A percentile compares a stretch with the other conserved stretches of the same genome.
Evolutionary conservation across 1,284 basidiomycete species (phyloP).

Genomic region (Phellopilus nigrolimitatus): DNA sequence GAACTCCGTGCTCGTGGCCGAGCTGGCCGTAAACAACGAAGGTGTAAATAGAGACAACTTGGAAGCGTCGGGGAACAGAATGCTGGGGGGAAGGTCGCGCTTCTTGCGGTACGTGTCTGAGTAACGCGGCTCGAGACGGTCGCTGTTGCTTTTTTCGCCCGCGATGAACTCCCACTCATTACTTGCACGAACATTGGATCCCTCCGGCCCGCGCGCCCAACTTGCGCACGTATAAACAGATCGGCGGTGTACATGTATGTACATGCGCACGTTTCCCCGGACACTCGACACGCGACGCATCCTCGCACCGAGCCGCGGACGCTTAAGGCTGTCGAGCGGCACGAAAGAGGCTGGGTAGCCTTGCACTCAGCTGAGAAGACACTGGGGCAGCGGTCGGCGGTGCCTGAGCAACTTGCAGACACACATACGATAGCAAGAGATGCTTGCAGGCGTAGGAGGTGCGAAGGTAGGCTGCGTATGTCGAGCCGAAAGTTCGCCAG

Average conservation of each 20-base stretch:
- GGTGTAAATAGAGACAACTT: slow-evolving; percentile 26
- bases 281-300: slow-evolving; percentile 70
- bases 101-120: slow-evolving; percentile 68
- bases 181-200: slow-evolving; percentile 26
- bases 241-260: slow-evolving; percentile 79
- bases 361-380: slow-evolving; percentile 82
- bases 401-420: slow-evolving; percentile 65
- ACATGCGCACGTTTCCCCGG: slow-evolving; percentile 75
- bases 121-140: slow-evolving; percentile 44
- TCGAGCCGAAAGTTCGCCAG: slow-evolving; percentile 64
- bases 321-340: slow-evolving; percentile 24
- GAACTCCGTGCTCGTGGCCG: slow-evolving; percentile 27
- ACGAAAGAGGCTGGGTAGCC: slow-evolving; percentile 74
- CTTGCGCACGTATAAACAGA: slow-evolving; percentile 67
- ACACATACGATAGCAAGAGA: slow-evolving; percentile 78
- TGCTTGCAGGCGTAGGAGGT: slow-evolving; percentile 85
- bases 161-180: slow-evolving; percentile 71
- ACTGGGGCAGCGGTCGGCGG: slow-evolving; percentile 54
- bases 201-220: slow-evolving; percentile 52
- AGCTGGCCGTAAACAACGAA: slow-evolving; percentile 27
- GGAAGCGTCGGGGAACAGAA: slow-evolving; percentile 25
- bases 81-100: slow-evolving; percentile 56
- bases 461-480: slow-evolving; percentile 78
- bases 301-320: slow-evolving; percentile 65
- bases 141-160: slow-evolving; percentile 41